Evolutionary conservation across 306 rosid species (phyloP), one percentile per base, ranked within the genome.

Genomic region (Castanea crenata): DNA sequence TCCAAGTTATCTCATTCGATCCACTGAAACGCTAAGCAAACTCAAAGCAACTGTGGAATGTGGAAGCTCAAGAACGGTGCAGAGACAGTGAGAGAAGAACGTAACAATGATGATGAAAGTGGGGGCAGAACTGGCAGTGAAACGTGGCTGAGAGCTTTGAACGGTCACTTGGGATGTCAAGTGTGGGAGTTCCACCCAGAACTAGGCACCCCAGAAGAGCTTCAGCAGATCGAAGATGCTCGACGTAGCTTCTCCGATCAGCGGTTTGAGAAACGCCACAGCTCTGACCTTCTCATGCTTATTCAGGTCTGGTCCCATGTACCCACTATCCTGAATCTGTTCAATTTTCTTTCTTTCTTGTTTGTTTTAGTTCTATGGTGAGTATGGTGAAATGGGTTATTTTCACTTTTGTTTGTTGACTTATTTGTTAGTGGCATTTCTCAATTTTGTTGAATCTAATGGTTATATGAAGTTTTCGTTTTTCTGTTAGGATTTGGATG

Each of bases 271-370:
- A 78, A 71, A 63, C 84, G 88, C 76, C 98, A 93, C 79, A 91
- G 98, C 82, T 55, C 93, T 78, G 98, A 93, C 88, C 87, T 89
- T 2, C 91, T 91, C 68, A 88, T 93, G 97, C 98, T 97, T 85
- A 38, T 87, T 80, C 98, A 93, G 94, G 98, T 89, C 1, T 14
- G 46, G 46, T 41, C 46, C 46, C 46, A 41, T 41, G 46, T 41
- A 4, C 51, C 21, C 51, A 67, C 25, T 2, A 13, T 51, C 29
- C 71, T 44, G 3, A 6, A 15, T 34, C 16, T 11, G 14, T 49
- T 3, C 4, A 18, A 16, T 34, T 31, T 65, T 31, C 14, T 65
- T 65, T 16, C 13, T 65, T 32, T n/a, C 19, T 65, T 20, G 9
- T 0, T 41, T 8, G 12, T 41, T 65, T 65, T 31, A n/a, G 71